These are phyloP conservation scores for Betula pendula DNA, from an alignment of 306 rosid species.

Conservation along the genomic window DNA sequence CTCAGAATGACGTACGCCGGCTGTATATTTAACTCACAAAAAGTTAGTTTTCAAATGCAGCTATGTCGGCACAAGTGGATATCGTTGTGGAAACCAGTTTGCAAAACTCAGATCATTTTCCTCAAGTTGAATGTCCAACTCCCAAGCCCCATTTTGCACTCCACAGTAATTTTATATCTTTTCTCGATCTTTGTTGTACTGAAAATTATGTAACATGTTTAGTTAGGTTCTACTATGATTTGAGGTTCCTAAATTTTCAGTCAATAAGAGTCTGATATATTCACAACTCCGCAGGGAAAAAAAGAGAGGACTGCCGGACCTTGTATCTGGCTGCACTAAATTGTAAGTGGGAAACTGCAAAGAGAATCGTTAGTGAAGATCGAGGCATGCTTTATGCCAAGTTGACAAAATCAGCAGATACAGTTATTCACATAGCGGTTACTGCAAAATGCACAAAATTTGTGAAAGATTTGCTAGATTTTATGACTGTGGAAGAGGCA, in stretches of 20 bases:
- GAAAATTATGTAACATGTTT: too few species aligned
- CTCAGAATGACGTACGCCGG: too few species aligned
- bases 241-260: too few species aligned
- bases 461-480: neutral
- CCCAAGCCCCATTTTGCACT: neutral
- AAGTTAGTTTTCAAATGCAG: too few species aligned
- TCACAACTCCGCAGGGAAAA: neutral
- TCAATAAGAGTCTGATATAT: too few species aligned
- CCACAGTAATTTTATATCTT: neutral
- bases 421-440: neutral
- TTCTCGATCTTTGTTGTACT: neutral
- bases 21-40: too few species aligned
- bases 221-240: too few species aligned
- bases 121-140: neutral
- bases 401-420: neutral
- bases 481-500: neutral
- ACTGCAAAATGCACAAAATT: neutral
- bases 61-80: neutral
- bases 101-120: neutral
- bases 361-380: neutral
- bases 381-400: neutral
- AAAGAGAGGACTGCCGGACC: neutral
- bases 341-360: neutral
- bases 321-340: neutral
- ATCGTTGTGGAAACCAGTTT: neutral